phyloP scores from a whole-genome alignment of 2,329 filamentous ascomycete species.

The Coniochaeta hoffmannii region DNA sequence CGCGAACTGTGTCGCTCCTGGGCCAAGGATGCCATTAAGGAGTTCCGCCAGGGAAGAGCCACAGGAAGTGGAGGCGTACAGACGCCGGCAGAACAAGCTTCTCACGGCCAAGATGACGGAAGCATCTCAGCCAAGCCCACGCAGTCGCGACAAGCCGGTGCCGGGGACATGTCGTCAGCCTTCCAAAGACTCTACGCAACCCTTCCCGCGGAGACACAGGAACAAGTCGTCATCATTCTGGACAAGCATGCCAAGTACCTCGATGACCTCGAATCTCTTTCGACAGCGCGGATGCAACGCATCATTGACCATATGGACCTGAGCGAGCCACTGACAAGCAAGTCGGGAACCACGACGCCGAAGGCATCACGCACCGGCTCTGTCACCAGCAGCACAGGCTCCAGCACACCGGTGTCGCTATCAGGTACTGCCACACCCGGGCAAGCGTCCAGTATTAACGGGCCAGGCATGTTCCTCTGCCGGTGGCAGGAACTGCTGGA shows the following conservation, averaged over 20 bases:
- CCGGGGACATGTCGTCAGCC: constrained; percentile 27
- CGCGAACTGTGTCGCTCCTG: constrained; percentile 54
- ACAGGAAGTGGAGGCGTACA: not conserved
- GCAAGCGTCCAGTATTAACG: constrained; percentile 34
- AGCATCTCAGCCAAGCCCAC: constrained; percentile 7
- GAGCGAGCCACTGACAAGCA: not conserved
- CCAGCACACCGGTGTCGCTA: constrained; percentile 2
- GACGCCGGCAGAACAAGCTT: not conserved
- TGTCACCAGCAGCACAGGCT: constrained; percentile 4
- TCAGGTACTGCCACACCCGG: constrained; percentile 1
- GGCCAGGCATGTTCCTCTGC: constrained; percentile 65
- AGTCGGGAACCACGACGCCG: constrained; percentile 8
- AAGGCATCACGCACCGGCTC: not conserved
- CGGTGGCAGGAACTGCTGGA: constrained; percentile 68
- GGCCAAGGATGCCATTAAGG: constrained; percentile 46
- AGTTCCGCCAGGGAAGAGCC: constrained; percentile 37
- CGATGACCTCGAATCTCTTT: constrained; percentile 42
- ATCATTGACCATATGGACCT: constrained; percentile 38
- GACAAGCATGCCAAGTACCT: constrained; percentile 58
- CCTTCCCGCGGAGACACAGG: constrained; percentile 39
- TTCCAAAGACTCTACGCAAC: constrained; percentile 34
- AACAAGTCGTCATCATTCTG: constrained; percentile 40
- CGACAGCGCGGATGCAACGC: constrained; percentile 44
- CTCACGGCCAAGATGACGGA: not conserved
- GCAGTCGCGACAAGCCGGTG: constrained; percentile 23